Percentiles rank a stretch among this genome's conserved stretches.
Conservation (phyloP, 2,329 filamentous ascomycete species). For the Lasiodiplodia sp. region DNA sequence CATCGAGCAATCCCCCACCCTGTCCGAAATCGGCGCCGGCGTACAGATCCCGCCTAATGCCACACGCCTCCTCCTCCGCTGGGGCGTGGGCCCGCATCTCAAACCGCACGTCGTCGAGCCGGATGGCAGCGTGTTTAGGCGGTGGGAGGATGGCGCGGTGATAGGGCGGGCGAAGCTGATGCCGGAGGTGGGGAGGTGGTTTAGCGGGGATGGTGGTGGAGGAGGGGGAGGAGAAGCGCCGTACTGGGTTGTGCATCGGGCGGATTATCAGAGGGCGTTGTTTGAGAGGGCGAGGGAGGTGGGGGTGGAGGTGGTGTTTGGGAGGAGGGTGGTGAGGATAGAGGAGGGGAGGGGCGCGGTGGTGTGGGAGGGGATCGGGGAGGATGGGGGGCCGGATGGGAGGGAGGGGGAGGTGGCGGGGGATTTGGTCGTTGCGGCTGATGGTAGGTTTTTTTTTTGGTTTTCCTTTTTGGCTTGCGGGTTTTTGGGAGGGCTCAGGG, state of each 20-base stretch:
- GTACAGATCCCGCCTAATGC: conserved; percentile 35
- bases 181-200: conserved; percentile 56
- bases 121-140: conserved; percentile 55
- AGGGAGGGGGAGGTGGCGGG: conserved; percentile 47
- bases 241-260: conserved; percentile 38
- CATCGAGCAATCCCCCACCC: conserved; percentile 44
- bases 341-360: conserved; percentile 29
- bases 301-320: conserved; percentile 33
- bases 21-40: conserved; percentile 39
- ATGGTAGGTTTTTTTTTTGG: conserved; percentile 53
- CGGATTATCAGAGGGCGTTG: conserved; percentile 35
- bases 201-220: conserved; percentile 57
- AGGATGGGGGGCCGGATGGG: conserved; percentile 40
- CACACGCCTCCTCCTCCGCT: conserved; percentile 55
- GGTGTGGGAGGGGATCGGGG: conserved; percentile 49
- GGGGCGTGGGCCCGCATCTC: conserved; percentile 48
- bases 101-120: conserved; percentile 44
- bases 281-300: conserved; percentile 33
- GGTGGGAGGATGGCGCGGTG: conserved; percentile 57
- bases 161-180: conserved; percentile 59
- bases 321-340: conserved; percentile 32
- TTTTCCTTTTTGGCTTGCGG: conserved; percentile 50
- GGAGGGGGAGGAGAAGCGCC: conserved; percentile 32
- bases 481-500: conserved; percentile 45
- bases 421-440: conserved; percentile 36